Evolutionary conservation across 495 filamentous ascomycete genomes (phyloP).

Genomic region (Talaromyces wortmannii): DNA sequence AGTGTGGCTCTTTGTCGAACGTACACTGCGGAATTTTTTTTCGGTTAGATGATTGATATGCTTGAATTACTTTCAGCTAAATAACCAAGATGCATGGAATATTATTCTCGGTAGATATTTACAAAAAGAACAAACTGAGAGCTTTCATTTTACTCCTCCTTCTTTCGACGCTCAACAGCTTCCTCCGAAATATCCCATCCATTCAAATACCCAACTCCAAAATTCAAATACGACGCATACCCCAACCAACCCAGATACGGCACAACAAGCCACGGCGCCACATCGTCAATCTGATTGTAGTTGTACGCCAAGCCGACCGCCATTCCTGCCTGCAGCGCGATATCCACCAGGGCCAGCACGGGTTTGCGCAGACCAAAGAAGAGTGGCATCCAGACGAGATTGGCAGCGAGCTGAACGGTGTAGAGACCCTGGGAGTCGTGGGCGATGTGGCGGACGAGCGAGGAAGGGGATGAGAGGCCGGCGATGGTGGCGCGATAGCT

Average conservation of each 20-base stretch:
- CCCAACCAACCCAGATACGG: constrained; percentile 80
- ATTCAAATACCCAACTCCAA: constrained; percentile 69
- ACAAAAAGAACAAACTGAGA: no score
- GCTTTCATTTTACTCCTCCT: constrained; percentile 7
- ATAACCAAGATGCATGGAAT: background rate
- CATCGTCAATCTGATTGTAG: constrained; percentile 65
- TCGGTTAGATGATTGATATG: no score
- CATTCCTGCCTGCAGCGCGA: constrained; percentile 61
- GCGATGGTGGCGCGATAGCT: constrained; percentile 62
- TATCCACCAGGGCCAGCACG: constrained; percentile 67
- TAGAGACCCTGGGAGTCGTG: constrained; percentile 54
- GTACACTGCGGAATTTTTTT: no score
- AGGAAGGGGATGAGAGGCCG: constrained; percentile 45
- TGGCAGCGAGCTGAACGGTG: constrained; percentile 75
- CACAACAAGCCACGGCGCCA: constrained; percentile 63
- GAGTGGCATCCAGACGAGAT: constrained; percentile 88
- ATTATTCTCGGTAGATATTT: background rate
- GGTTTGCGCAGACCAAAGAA: constrained; percentile 74
- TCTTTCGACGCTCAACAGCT: constrained; percentile 43
- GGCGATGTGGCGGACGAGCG: constrained; percentile 17
- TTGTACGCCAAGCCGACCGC: constrained; percentile 64
- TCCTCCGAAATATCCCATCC: constrained; percentile 42
- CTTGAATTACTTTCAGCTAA: no score
- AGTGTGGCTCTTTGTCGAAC: no score
- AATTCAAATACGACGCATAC: constrained; percentile 75